Conservation (phyloP, 1,284 basidiomycete species). For the Amylostereum areolatum region DNA sequence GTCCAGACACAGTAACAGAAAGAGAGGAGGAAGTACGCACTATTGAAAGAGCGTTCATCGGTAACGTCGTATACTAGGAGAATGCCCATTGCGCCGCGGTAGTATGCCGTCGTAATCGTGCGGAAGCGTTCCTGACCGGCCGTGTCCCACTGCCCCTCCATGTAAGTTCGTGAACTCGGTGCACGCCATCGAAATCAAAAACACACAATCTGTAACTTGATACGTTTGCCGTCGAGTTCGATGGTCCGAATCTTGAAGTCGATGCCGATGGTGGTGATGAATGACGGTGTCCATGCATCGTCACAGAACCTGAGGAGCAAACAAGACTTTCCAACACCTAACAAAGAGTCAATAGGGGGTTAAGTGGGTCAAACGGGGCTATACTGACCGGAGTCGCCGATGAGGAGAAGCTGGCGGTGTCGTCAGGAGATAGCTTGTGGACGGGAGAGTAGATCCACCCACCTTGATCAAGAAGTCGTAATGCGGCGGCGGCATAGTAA, state of each 20-base stretch:
- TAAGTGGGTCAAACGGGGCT: constrained; percentile 1
- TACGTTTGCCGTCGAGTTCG: constrained; percentile 93
- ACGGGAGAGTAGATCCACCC: constrained; percentile 47
- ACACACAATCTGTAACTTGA: constrained; percentile 93
- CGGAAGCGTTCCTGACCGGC: constrained; percentile 99
- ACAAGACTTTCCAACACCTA: constrained; percentile 98
- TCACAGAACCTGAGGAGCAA: constrained; percentile 98
- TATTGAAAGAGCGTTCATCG: constrained; percentile 96
- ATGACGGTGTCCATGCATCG: constrained; percentile 98
- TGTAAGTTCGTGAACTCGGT: too few relatives aligned
- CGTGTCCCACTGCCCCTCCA: constrained; percentile 99
- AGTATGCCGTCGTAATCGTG: constrained; percentile 99
- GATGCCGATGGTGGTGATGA: constrained; percentile 98
- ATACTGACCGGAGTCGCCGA: constrained; percentile 86
- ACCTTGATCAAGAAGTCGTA: constrained; percentile 95
- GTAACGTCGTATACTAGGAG: constrained; percentile 98
- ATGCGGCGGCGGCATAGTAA: constrained; percentile 69
- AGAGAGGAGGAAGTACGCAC: constrained; percentile 42
- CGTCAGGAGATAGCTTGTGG: constrained; percentile 8
- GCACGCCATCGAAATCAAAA: too few relatives aligned
- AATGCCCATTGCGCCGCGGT: constrained; percentile 99
- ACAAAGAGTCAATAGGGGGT: constrained; percentile 1
- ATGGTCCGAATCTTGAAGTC: constrained; percentile 98
- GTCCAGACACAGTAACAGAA: too few relatives aligned
- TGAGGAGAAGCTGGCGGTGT: constrained; percentile 80